phyloP scores from a whole-genome alignment of 2,329 filamentous ascomycete genomes.

The Penicillium sp. region DNA sequence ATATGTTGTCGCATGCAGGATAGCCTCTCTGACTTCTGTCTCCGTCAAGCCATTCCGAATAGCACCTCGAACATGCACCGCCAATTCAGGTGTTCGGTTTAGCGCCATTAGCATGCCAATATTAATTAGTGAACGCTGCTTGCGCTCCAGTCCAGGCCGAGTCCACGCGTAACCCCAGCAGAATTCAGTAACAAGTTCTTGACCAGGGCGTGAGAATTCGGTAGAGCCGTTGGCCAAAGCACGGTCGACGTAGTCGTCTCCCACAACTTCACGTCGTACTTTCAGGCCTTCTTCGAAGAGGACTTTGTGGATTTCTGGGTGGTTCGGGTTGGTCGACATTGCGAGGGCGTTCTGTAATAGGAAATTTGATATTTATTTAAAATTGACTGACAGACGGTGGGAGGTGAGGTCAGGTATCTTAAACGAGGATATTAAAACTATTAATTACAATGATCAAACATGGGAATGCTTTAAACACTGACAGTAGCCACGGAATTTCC shows the following conservation, averaged over 20 bases:
- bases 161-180: slow-evolving; percentile 64
- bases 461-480: too few relatives aligned
- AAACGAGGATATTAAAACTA: too few relatives aligned
- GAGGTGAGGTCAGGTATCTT: too few relatives aligned
- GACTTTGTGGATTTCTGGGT: slow-evolving; percentile 47
- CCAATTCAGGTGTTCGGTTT: slow-evolving; percentile 58
- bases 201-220: slow-evolving; percentile 58
- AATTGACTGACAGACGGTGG: too few relatives aligned
- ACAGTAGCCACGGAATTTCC: too few relatives aligned
- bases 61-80: slow-evolving; percentile 59
- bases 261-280: slow-evolving; percentile 58
- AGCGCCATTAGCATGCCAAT: slow-evolving; percentile 63
- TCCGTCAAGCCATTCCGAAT: slow-evolving; percentile 60
- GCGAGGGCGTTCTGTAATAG: too few relatives aligned
- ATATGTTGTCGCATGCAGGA: slow-evolving; percentile 49
- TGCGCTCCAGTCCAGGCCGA: slow-evolving; percentile 58
- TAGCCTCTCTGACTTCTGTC: slow-evolving; percentile 60
- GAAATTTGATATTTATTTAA: too few relatives aligned
- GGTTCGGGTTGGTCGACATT: slow-evolving; percentile 40
- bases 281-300: slow-evolving; percentile 60
- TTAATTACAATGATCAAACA: too few relatives aligned
- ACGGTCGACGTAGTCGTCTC: slow-evolving; percentile 58
- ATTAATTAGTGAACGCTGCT: slow-evolving; percentile 60
- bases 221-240: slow-evolving; percentile 54
- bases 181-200: slow-evolving; percentile 61